Evolutionary conservation across 1,284 basidiomycete species (phyloP), one percentile per base, ranked within the genome.

Genomic region (Ceratobasidium sp.): DNA sequence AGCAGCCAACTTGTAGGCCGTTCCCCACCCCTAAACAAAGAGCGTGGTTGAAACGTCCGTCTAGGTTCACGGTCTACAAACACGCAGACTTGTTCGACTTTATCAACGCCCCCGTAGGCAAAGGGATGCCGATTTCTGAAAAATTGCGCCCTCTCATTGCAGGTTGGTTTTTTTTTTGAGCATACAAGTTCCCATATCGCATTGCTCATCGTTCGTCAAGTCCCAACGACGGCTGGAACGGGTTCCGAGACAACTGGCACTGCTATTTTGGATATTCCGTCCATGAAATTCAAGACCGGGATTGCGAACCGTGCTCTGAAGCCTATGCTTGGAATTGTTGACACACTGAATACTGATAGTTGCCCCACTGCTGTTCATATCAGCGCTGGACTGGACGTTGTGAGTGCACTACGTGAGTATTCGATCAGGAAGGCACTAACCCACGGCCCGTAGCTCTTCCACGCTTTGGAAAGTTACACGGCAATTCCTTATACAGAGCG

Each of bases 241-340:
- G 96, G 96, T 14, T 95, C 94, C 1, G 95, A 98, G 83, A 98
- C 97, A 0, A 98, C 96, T 1, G 97, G 97, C n/a, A 94, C 97
- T 0, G 95, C 97, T 16, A 98, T 98, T 78, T 88, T 98, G 63
- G 97, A 76, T 24, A 84, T 84, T 73, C 83, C 94, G 0, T 95
- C 94, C 0, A 89, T 88, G 79, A 89, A 90, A 16, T 97, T 98
- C 87, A 98, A 98, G 86, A 98, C 96, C 13, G 96, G 97, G 63
- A 98, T 98, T 77, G 93, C 96, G 1, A 95, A 88, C 79, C 90
- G 96, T 56, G 93, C 96, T 0, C 84, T 98, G 81, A 95, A 97
- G 78, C 96, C 96, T 0, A 87, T 91, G 6, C 85, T 98, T 27
- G 96, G 97, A 41, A 92, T 96, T 79, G 87, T 92, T 80, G 94